Percentiles rank a stretch among this genome's conserved stretches.
Evolutionary conservation across 129 eudicot species (phyloP).

Genomic region (Artemisia annua): DNA sequence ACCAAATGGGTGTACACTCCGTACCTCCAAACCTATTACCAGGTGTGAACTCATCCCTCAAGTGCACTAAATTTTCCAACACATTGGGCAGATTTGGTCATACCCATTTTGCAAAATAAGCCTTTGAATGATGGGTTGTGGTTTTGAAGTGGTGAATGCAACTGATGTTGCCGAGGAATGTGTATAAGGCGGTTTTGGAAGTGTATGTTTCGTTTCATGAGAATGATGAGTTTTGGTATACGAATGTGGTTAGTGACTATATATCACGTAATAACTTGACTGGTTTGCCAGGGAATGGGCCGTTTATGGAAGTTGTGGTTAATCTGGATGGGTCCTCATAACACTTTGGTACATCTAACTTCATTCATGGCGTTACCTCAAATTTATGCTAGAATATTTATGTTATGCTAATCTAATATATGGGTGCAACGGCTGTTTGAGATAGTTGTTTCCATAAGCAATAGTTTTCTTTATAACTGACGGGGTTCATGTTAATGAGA

Average conservation of each 20-base stretch:
- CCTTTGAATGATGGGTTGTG: conserved; percentile 72
- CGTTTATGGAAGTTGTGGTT: conserved; percentile 76
- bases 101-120: conserved; percentile 66
- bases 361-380: too few species aligned
- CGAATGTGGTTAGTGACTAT: conserved; percentile 60
- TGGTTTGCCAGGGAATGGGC: conserved; percentile 58
- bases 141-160: conserved; percentile 58
- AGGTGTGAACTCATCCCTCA: too few species aligned
- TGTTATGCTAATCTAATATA: too few species aligned
- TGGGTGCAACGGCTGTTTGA: too few species aligned
- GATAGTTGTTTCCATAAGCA: too few species aligned
- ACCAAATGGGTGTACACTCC: too few species aligned
- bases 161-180: conserved; percentile 63
- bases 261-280: conserved; percentile 49
- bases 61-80: too few species aligned
- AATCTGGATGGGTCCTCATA: conserved; percentile 40
- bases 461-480: too few species aligned
- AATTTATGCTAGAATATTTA: too few species aligned
- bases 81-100: conserved; percentile 63
- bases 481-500: too few species aligned
- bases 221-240: conserved; percentile 76
- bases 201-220: conserved; percentile 81
- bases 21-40: too few species aligned
- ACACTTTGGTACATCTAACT: too few species aligned
- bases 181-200: conserved; percentile 68